Conservation (phyloP, 768 basidiomycete species). For the Artomyces pyxidatus region DNA sequence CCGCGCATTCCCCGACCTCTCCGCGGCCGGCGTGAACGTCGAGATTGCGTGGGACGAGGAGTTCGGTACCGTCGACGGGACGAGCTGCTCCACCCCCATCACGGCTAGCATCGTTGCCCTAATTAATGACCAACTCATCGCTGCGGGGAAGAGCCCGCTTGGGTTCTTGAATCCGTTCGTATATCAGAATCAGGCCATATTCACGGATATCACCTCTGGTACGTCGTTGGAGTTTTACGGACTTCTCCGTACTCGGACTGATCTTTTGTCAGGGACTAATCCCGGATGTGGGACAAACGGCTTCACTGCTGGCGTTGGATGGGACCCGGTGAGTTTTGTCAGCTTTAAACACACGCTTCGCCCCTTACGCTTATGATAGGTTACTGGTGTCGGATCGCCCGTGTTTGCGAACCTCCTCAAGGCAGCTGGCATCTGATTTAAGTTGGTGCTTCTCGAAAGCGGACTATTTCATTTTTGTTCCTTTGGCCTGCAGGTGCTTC, state of each 20-base stretch:
- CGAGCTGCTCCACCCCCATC: conserved; percentile 26
- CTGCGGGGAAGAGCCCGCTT: conserved; percentile 17
- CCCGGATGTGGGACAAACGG: conserved; percentile 18
- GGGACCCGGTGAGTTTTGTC: conserved; percentile 8
- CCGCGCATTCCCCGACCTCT: conserved; percentile 41
- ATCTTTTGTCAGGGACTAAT: conserved; percentile 6
- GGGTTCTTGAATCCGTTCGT: conserved; percentile 19
- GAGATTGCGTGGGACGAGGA: conserved; percentile 4
- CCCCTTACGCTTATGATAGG: no score
- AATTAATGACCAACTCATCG: conserved; percentile 25
- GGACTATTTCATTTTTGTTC: no score
- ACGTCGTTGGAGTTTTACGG: neutral
- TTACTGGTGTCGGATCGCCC: no score
- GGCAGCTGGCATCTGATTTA: no score
- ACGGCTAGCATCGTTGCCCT: conserved; percentile 27
- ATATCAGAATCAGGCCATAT: conserved; percentile 8
- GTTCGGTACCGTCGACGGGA: conserved; percentile 19
- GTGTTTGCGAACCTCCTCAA: no score
- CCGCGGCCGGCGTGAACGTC: conserved; percentile 31
- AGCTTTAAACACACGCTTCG: no score
- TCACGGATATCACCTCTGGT: neutral
- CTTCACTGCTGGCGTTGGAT: conserved; percentile 9
- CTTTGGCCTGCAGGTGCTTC: no score
- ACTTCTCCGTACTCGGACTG: neutral
- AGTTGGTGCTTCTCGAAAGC: no score